Percentiles rank a stretch among this genome's conserved stretches.
Conservation (phyloP, 2,329 filamentous ascomycete species). For the Alternaria burnsii region DNA sequence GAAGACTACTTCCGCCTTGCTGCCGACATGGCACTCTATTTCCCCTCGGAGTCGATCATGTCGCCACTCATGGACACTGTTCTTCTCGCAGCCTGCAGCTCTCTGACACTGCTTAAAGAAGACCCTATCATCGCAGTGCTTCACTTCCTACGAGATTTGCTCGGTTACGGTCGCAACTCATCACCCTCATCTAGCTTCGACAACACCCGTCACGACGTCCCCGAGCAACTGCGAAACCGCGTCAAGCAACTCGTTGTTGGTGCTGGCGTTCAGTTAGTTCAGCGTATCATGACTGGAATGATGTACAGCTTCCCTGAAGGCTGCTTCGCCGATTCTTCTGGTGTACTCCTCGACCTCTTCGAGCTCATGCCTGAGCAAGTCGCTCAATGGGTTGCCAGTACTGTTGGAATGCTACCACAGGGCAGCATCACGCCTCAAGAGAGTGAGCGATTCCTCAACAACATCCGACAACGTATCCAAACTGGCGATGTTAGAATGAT, state of each 20-base stretch:
- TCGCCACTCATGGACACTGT: conserved; percentile 83
- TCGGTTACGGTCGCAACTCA: conserved; percentile 85
- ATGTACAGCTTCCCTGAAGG: conserved; percentile 98
- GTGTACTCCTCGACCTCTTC: conserved; percentile 88
- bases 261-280: conserved; percentile 80
- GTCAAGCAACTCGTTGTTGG: conserved; percentile 75
- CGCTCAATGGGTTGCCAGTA: conserved; percentile 81
- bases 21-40: conserved; percentile 91
- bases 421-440: conserved; percentile 78
- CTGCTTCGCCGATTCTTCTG: conserved; percentile 93
- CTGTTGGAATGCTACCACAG: conserved; percentile 81
- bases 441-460: conserved; percentile 79
- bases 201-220: conserved; percentile 66
- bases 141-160: conserved; percentile 89
- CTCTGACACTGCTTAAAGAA: conserved; percentile 86
- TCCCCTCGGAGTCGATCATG: conserved; percentile 82
- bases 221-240: conserved; percentile 73
- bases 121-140: conserved; percentile 91
- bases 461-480: conserved; percentile 80
- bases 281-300: conserved; percentile 94
- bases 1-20: conserved; percentile 96
- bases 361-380: conserved; percentile 84
- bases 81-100: conserved; percentile 85
- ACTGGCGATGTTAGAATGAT: conserved; percentile 79
- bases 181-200: conserved; percentile 68